Conservation (phyloP, 768 basidiomycete genomes). For the Nevesoporus exiguus region DNA sequence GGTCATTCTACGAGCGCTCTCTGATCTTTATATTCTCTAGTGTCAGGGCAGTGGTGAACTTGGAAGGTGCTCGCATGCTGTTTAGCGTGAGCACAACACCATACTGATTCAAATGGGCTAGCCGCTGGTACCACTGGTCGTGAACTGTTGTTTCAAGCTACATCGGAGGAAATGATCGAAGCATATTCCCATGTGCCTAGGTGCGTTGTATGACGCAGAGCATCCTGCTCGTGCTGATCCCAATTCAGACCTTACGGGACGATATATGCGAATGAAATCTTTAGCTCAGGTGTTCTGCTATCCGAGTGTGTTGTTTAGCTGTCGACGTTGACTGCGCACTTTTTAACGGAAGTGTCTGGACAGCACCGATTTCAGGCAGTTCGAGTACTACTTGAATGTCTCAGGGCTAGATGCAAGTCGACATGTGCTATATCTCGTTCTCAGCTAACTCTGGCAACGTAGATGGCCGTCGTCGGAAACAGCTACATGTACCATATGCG, state of each 20-base stretch:
- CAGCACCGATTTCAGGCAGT: conserved; percentile 95
- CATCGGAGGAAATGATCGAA: conserved; percentile 90
- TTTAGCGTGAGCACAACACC: not conserved
- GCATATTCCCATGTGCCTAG: conserved; percentile 84
- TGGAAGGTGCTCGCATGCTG: conserved; percentile 59
- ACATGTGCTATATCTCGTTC: not conserved
- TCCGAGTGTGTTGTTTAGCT: conserved; percentile 63
- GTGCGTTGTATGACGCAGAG: conserved; percentile 32
- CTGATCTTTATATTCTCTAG: conserved; percentile 34
- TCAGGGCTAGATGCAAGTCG: conserved; percentile 81
- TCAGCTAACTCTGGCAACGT: conserved; percentile 2
- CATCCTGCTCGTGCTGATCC: not conserved
- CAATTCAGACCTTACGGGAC: conserved; percentile 74
- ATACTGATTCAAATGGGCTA: conserved; percentile 24
- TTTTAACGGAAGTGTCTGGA: conserved; percentile 6
- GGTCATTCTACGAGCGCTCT: not conserved
- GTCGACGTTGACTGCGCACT: not conserved
- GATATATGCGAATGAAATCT: conserved; percentile 87
- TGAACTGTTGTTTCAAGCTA: conserved; percentile 93
- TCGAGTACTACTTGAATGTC: conserved; percentile 84
- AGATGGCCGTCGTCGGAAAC: conserved; percentile 91
- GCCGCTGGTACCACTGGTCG: conserved; percentile 86
- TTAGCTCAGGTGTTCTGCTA: conserved; percentile 84
- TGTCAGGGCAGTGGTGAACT: conserved; percentile 82
- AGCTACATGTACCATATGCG: conserved; percentile 94